Evolutionary conservation across 164 flowering plant species (phyloP).

Genomic region (Litsea cubeba): DNA sequence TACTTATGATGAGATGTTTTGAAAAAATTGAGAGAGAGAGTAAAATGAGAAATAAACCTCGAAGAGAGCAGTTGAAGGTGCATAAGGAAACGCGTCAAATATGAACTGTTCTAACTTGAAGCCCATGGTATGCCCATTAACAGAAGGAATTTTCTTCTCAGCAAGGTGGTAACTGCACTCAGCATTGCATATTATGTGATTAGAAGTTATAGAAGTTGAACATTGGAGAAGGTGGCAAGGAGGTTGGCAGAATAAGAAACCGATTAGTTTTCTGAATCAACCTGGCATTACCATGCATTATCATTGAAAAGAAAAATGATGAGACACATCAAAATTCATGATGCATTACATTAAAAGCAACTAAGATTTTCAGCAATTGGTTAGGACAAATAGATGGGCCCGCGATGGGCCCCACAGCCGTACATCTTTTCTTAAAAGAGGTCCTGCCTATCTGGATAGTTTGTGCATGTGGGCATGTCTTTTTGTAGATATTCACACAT

Average conservation of each 20-base stretch:
- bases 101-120: slow-evolving; percentile 86
- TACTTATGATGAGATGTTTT: neutral
- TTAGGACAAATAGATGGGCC: too few species aligned
- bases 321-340: neutral
- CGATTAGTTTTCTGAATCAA: neutral
- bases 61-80: slow-evolving; percentile 86
- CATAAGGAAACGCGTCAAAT: slow-evolving; percentile 90
- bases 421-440: too few species aligned
- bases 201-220: neutral
- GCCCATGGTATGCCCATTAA: slow-evolving; percentile 70
- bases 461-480: too few species aligned
- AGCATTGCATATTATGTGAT: neutral
- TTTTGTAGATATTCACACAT: too few species aligned
- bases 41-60: slow-evolving; percentile 45
- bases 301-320: neutral
- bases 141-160: slow-evolving; percentile 88
- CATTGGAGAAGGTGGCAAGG: neutral
- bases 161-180: slow-evolving; percentile 83
- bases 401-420: too few species aligned
- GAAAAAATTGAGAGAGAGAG: neutral
- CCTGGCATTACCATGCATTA: neutral
- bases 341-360: neutral
- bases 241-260: neutral
- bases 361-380: too few species aligned
- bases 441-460: too few species aligned